Base-by-base conservation (phyloP, 83 land plant species). In the Picea mariana region DNA sequence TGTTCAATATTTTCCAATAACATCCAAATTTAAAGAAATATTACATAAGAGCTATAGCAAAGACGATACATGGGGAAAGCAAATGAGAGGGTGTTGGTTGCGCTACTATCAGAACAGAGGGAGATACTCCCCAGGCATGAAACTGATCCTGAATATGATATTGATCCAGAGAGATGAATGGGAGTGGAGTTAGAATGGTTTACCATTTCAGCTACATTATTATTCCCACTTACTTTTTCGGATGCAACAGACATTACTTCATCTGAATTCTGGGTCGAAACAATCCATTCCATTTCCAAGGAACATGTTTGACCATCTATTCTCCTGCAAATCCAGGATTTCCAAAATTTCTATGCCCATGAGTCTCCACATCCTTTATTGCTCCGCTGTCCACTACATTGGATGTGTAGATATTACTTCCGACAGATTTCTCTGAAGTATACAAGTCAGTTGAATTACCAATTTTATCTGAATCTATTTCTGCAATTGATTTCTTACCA, bases 61-160 rank as follows among this genome's bases (percentile, higher is more conserved):
- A 40, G 15, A 15, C 77, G 79, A 83, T 88, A 92, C 94, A 92
- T 83, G 5, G 94, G 94, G 49, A 92, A 92, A 24, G 96, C 94
- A 81, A 93, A 93, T 11, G 96, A 93, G n/a, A 86, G 89, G 31
- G 89, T 80, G 86, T 92, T 93, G 31, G 88, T 81, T 44, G 94
- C 82, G 82, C 96, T 93, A 71, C 92, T 89, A 67, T 93, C 94
- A 34, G 96, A 93, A 64, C 94, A 92, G 58, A 84, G 87, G 61
- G 98, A 95, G 62, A 93, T 42, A 82, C 85, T 95, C 4, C 98
- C 98, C 42, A 96, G 91, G 81, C 84, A 89, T 18, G 92, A 80
- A 79, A 91, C 77, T 1, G 84, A 89, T 23, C 90, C 93, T 7
- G 92, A 90, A 79, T 83, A 87, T 65, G 83, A 69, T 23, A 87